These are phyloP conservation scores for Plasmodium blacklocki DNA, from an alignment of 169 alveolate species.

Conservation along the genomic window DNA sequence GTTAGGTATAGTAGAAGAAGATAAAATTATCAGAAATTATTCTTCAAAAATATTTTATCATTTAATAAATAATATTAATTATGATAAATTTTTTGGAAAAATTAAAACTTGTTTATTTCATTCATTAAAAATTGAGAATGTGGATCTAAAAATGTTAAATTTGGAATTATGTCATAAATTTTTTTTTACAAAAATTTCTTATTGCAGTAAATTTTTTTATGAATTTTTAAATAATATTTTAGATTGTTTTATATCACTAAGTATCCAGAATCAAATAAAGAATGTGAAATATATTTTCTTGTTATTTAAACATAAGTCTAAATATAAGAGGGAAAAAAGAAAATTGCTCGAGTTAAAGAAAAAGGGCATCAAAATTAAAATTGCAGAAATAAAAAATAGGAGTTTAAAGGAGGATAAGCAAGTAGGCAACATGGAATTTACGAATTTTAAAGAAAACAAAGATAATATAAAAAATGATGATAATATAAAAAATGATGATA, in stretches of 20 bases:
- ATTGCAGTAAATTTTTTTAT: slow-evolving; percentile 48
- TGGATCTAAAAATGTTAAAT: slow-evolving; percentile 23
- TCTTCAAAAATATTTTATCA: slow-evolving; percentile 68
- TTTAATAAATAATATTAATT: slow-evolving; percentile 51
- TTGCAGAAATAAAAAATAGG: neutral
- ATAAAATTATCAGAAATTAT: slow-evolving; percentile 58
- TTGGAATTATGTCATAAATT: slow-evolving; percentile 45
- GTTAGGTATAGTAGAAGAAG: slow-evolving; percentile 58
- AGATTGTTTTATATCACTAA: slow-evolving; percentile 37
- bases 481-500: neutral
- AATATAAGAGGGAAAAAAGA: slow-evolving; percentile 15
- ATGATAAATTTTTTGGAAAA: slow-evolving; percentile 29
- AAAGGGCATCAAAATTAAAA: neutral
- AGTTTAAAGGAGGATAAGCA: neutral
- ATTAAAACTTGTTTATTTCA: slow-evolving; percentile 68
- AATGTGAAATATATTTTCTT: slow-evolving; percentile 56
- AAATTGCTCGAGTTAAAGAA: neutral
- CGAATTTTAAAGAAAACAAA: neutral
- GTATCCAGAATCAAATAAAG: slow-evolving; percentile 21
- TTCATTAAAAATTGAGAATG: slow-evolving; percentile 37
- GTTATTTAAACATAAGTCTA: slow-evolving; percentile 26
- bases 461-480: neutral
- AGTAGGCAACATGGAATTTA: neutral
- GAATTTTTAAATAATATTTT: slow-evolving; percentile 55
- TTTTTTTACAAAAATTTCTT: slow-evolving; percentile 58